phyloP scores from a whole-genome alignment of 306 rosid genomes.

The Herpetospermum pedunculosum region DNA sequence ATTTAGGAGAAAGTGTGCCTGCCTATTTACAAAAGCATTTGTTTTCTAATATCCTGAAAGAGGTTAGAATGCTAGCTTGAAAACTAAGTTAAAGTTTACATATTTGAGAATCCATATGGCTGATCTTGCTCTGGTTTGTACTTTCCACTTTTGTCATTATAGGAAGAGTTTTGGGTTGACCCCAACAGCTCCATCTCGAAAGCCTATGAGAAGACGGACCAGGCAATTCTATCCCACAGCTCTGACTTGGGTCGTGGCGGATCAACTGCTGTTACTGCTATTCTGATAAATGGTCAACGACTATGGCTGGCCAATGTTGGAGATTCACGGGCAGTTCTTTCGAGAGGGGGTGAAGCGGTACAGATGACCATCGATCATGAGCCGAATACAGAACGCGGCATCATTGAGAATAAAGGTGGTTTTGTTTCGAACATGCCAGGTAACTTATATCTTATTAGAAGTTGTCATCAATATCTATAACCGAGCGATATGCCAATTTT shows the following conservation, averaged over 20 bases:
- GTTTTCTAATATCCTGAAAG: slow-evolving; percentile 62
- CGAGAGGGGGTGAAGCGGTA: slow-evolving; percentile 60
- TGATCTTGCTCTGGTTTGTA: background rate
- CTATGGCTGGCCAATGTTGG: slow-evolving; percentile 85
- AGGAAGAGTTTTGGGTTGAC: slow-evolving; percentile 89
- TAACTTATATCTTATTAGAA: slow-evolving; percentile 11
- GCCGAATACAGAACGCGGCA: slow-evolving; percentile 67
- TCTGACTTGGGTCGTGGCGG: slow-evolving; percentile 94
- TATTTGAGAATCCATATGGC: background rate
- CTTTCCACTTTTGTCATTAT: slow-evolving; percentile 8
- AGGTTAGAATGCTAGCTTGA: slow-evolving; percentile 35
- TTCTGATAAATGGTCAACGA: slow-evolving; percentile 50
- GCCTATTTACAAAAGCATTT: slow-evolving; percentile 81
- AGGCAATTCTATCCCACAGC: slow-evolving; percentile 78
- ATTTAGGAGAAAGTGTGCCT: slow-evolving; percentile 77
- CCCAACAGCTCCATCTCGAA: slow-evolving; percentile 60
- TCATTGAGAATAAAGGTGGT: slow-evolving; percentile 83
- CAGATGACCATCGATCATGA: slow-evolving; percentile 88
- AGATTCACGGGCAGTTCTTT: slow-evolving; percentile 89
- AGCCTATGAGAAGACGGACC: slow-evolving; percentile 83
- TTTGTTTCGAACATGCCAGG: slow-evolving; percentile 99
- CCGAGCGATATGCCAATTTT: background rate
- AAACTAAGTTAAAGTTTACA: background rate
- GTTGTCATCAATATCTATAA: background rate
- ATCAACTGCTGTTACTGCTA: slow-evolving; percentile 94